Base-by-base conservation (phyloP, 2,329 filamentous ascomycete species). In the Graphilbum ipis-grandicollis region DNA sequence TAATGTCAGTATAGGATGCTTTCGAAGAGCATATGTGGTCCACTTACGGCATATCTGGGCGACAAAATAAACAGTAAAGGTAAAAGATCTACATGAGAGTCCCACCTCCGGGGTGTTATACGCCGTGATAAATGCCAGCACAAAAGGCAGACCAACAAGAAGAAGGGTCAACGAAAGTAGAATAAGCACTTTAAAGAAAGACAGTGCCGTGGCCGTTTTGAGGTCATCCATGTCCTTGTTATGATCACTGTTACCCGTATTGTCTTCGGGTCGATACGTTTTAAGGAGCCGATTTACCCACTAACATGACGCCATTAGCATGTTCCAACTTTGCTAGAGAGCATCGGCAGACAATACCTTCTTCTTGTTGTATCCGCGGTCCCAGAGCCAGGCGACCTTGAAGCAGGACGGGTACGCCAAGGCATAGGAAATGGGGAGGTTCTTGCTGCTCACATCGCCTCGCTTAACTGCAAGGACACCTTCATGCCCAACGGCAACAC, bases 351-450 rank as follows among this genome's bases (percentile, higher is more conserved):
- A n/a, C n/a, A n/a, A n/a, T 12, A 40, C 38, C 31, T 28, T n/a
- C n/a, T 45, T 43, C 39, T 50, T 50, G 34, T 46, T 50, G 33
- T 44, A 37, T 2, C 48, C 48, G 4, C 48, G 46, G 12, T 44
- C 39, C 47, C 48, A 50, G 3, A 47, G 44, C 40, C 44, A 49
- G n/a, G 47, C 46, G 1, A 46, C 46, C 21, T 50, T 49, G 41
- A 48, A 50, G 40, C 45, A 47, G 17, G 47, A 48, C 0, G 47
- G 47, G 19, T 50, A 49, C 3, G 47, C 41, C 1, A 47, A 43
- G 2, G 44, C 47, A 19, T 46, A 49, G 6, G 46, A 44, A 5
- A 39, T 21, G 19, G 5, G 22, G n/a, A n/a, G n/a, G 31, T 28
- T 40, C n/a, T 41, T 31, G 18, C 37, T 32, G 13, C 47, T 40